phyloP scores from a whole-genome alignment of 495 filamentous ascomycete genomes.

The Aspergillus hancockii region DNA sequence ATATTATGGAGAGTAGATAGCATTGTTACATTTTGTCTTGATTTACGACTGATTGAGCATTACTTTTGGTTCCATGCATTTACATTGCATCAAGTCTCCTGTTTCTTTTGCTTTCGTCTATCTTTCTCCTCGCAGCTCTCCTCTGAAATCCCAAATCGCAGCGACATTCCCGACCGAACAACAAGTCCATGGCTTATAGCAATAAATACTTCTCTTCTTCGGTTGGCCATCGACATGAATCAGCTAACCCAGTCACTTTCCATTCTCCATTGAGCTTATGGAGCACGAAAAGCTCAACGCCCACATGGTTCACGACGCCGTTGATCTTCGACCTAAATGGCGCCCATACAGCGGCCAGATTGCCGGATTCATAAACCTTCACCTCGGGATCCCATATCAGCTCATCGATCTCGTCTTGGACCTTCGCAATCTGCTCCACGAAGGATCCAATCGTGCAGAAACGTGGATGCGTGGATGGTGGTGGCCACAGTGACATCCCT shows the following conservation, averaged over 20 bases:
- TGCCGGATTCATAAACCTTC: slow-evolving; percentile 33
- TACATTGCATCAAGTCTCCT: neutral
- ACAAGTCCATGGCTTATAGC: neutral
- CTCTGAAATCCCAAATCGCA: neutral
- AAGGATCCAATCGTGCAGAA: slow-evolving; percentile 45
- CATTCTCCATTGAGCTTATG: slow-evolving; percentile 40
- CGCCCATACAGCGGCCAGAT: slow-evolving; percentile 43
- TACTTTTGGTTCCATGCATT: neutral
- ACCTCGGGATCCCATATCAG: slow-evolving; percentile 42
- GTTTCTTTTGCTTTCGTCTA: neutral
- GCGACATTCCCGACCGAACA: neutral
- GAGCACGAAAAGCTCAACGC: slow-evolving; percentile 41
- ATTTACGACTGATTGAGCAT: neutral
- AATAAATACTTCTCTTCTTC: slow-evolving; percentile 34
- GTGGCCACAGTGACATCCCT: slow-evolving; percentile 41
- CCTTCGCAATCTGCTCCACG: slow-evolving; percentile 34
- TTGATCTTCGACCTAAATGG: slow-evolving; percentile 42
- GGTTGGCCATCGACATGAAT: slow-evolving; percentile 41
- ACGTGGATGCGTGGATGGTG: slow-evolving; percentile 31
- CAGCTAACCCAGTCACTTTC: slow-evolving; percentile 44
- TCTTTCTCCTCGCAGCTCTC: neutral
- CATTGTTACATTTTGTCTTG: slow-evolving; percentile 5
- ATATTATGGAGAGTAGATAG: neutral
- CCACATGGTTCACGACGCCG: slow-evolving; percentile 41
- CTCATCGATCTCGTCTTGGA: slow-evolving; percentile 38